Evolutionary conservation across 2,329 filamentous ascomycete species (phyloP).

Genomic region (Tothia fuscella): DNA sequence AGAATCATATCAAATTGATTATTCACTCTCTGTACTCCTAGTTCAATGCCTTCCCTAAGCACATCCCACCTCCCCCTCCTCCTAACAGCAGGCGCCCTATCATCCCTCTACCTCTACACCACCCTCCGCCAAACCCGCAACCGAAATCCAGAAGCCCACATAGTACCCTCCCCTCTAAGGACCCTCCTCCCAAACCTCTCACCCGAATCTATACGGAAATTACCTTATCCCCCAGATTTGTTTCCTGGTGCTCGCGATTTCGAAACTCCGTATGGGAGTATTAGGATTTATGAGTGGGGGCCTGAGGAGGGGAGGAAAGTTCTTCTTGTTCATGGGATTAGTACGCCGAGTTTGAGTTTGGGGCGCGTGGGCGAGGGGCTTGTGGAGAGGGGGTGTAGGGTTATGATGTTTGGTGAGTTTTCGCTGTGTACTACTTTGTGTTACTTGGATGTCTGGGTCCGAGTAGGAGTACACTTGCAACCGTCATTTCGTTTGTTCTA

Average conservation of each 20-base stretch:
- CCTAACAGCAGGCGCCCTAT: slow-evolving; percentile 5
- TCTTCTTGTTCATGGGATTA: slow-evolving; percentile 69
- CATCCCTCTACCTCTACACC: slow-evolving; percentile 16
- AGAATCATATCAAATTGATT: no score
- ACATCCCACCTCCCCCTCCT: not conserved
- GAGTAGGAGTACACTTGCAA: no score
- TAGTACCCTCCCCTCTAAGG: slow-evolving; percentile 20
- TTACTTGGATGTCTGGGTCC: no score
- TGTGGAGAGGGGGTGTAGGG: slow-evolving; percentile 54
- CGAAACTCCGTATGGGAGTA: slow-evolving; percentile 54
- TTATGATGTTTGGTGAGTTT: slow-evolving; percentile 60
- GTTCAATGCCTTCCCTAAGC: no score
- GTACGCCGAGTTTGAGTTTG: slow-evolving; percentile 61
- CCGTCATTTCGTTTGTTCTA: no score
- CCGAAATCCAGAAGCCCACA: slow-evolving; percentile 13
- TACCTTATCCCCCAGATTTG: slow-evolving; percentile 55
- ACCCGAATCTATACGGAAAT: slow-evolving; percentile 16
- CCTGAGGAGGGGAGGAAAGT: slow-evolving; percentile 59
- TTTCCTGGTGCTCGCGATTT: slow-evolving; percentile 61
- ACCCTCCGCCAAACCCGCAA: slow-evolving; percentile 8
- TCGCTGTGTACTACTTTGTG: no score
- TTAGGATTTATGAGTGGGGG: slow-evolving; percentile 72
- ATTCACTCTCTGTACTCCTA: no score
- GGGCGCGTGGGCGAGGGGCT: slow-evolving; percentile 54
- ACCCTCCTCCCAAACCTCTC: slow-evolving; percentile 19